Conservation (phyloP, 257 asterid species). For the Solanum paucissectum region DNA sequence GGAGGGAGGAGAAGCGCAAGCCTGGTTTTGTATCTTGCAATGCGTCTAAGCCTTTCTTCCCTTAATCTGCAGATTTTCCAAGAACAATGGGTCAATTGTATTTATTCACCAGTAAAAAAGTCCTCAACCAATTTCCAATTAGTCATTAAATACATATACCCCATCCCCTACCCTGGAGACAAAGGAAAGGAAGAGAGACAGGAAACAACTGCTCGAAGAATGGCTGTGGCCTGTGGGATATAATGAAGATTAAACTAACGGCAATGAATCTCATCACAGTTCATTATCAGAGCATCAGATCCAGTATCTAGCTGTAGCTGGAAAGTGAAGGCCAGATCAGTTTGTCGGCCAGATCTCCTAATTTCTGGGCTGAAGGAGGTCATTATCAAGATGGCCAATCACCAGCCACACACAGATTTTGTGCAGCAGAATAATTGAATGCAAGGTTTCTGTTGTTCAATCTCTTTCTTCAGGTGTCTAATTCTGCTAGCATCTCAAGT, state of each 20-base stretch:
- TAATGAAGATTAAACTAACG: not conserved
- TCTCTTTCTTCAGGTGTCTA: not conserved
- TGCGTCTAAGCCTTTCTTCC: slow-evolving; percentile 67
- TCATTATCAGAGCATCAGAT: not conserved
- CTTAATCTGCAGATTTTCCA: slow-evolving; percentile 51
- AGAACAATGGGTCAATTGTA: not conserved
- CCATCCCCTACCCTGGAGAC: not conserved
- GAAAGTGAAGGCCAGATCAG: not conserved
- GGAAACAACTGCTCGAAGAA: not conserved
- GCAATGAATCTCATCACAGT: not conserved
- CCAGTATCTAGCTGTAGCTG: not conserved
- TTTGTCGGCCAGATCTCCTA: not conserved
- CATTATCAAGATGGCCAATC: not conserved
- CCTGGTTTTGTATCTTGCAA: slow-evolving; percentile 70
- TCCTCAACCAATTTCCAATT: not conserved
- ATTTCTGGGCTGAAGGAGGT: not conserved
- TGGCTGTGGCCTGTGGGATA: not conserved
- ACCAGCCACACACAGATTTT: not conserved
- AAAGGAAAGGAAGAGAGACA: not conserved
- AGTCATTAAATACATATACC: not conserved
- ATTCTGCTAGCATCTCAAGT: not conserved
- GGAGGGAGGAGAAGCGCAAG: slow-evolving; percentile 80
- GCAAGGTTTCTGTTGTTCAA: not conserved
- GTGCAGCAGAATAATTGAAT: not conserved
- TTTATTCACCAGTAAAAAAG: not conserved